phyloP scores from a whole-genome alignment of 306 rosid genomes.

The Clitoria ternatea region DNA sequence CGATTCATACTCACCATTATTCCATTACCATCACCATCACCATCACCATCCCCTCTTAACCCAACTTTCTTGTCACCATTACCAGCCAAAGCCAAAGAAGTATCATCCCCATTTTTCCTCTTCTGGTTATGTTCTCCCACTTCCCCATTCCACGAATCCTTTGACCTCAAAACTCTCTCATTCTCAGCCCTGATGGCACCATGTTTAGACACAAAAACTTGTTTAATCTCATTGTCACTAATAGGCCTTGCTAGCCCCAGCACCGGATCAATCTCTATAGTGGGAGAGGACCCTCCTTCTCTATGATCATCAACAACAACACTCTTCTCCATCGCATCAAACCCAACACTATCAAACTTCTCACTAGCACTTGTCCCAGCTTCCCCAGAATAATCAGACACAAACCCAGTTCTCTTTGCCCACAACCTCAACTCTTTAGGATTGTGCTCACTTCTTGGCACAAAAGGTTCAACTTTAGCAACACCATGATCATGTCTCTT shows the following conservation, averaged over 20 bases:
- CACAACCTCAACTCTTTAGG: conserved; percentile 78
- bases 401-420: conserved; percentile 93
- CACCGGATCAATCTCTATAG: conserved; percentile 80
- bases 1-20: conserved; percentile 5
- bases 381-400: conserved; percentile 70
- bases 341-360: conserved; percentile 42
- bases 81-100: conserved; percentile 27
- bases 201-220: conserved; percentile 31
- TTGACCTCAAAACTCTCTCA: conserved; percentile 30
- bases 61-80: conserved; percentile 40
- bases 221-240: conserved; percentile 57
- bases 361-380: conserved; percentile 53
- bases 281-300: conserved; percentile 66
- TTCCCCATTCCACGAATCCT: conserved; percentile 38
- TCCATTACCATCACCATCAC: conserved; percentile 30
- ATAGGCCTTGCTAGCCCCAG: conserved; percentile 56
- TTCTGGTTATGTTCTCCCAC: conserved; percentile 30
- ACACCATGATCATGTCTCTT: conserved; percentile 30
- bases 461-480: conserved; percentile 57
- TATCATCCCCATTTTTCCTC: conserved; percentile 39
- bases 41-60: conserved; percentile 36
- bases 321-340: conserved; percentile 54
- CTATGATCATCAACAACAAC: conserved; percentile 25
- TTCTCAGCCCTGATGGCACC: conserved; percentile 41
- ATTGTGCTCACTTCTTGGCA: conserved; percentile 58